Base-by-base conservation (phyloP, 2,329 filamentous ascomycete species). In the Seiridium cupressi region DNA sequence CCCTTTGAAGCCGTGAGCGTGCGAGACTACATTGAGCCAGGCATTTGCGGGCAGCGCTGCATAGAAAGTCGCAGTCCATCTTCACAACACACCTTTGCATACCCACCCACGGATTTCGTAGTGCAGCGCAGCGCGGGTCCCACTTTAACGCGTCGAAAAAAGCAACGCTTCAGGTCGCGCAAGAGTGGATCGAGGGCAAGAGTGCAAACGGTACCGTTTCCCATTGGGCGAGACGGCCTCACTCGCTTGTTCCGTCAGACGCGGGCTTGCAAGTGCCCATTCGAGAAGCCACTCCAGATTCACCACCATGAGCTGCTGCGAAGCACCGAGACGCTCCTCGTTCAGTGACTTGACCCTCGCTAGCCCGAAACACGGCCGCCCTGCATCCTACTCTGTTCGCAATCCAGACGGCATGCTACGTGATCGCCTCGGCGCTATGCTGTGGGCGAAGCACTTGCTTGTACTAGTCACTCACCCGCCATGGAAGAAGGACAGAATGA, bases 311-410 rank as follows among this genome's bases (percentile, higher is more conserved):
- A 26, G 18, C 18, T 26, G 18, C 18, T 26, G 18, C 18, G 18
- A 26, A 26, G 18, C 18, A 26, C 18, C 18, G 18, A 26, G 18
- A 26, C 18, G 18, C 18, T 26, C 18, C 18, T 26, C 18, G 18
- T 26, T 26, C 18, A 26, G 46, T 34, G 35, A 60, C 51, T 55
- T 49, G 9, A 42, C 31, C 48, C 51, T 44, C 31, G 44, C 42
- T 51, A 40, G 51, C 44, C 58, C 53, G 51, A 60, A 56, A 55
- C 58, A 44, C 44, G 58, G 38, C 36, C 58, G 58, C 58, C 53
- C 56, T 47, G 44, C 51, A 44, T 44, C 31, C 34, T 8, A 40
- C 11, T 34, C 11, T 32, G 38, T 42, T 42, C 38, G 38, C 38
- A 26, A 26, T 26, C 18, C 18, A 26, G 18, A 26, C 18, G 18